phyloP scores from a whole-genome alignment of 2,329 filamentous ascomycete species.

The Stachybotrys chartarum region DNA sequence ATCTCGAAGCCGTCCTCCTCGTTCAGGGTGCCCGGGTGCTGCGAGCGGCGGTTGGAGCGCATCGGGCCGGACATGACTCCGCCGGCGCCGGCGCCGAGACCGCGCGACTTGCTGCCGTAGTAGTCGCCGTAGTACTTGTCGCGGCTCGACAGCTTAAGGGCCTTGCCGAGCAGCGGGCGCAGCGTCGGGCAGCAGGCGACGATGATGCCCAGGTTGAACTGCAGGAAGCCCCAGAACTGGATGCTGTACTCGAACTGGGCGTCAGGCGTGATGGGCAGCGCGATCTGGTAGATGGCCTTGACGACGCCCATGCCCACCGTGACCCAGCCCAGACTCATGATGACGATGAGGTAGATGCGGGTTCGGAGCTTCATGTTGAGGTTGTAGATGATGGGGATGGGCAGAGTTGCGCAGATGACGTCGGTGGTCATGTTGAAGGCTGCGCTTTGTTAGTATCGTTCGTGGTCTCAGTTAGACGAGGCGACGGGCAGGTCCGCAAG shows the following conservation, averaged over 20 bases:
- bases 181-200: background rate
- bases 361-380: constrained; percentile 28
- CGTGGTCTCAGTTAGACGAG: background rate
- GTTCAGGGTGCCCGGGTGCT: background rate
- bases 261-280: background rate
- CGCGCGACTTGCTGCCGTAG: constrained; percentile 1
- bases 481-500: too few relatives aligned
- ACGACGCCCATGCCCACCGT: background rate
- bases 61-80: background rate
- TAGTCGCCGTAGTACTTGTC: constrained; percentile 2
- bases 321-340: constrained; percentile 31
- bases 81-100: too few relatives aligned
- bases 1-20: background rate
- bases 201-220: constrained; percentile 1
- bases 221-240: background rate
- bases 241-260: background rate
- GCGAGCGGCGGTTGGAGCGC: background rate
- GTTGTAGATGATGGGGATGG: constrained; percentile 31
- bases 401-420: constrained; percentile 30
- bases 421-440: constrained; percentile 33
- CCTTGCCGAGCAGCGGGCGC: background rate
- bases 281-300: background rate
- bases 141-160: constrained; percentile 1
- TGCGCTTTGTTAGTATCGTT: background rate
- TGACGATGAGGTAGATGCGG: constrained; percentile 27